Conservation (phyloP, 331 rosid species). For the Prunus yedoensis region DNA sequence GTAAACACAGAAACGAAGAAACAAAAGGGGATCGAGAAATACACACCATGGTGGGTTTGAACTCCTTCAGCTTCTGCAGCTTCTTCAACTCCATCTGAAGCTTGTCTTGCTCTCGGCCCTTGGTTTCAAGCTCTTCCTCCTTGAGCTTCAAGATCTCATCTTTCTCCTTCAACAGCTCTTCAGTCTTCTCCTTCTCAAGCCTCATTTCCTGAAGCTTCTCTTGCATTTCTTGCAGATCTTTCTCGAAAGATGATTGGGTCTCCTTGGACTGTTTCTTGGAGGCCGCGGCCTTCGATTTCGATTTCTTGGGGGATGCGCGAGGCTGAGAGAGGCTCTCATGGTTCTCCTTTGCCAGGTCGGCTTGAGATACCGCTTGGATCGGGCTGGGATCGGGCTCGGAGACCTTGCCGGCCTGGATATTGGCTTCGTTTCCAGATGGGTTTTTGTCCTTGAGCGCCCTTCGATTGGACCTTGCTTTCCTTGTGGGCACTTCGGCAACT, state of each 20-base stretch:
- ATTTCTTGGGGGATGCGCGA: slow-evolving; percentile 41
- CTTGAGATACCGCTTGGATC: not conserved
- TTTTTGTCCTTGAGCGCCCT: slow-evolving; percentile 69
- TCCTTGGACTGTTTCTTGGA: slow-evolving; percentile 51
- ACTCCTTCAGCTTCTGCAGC: slow-evolving; percentile 81
- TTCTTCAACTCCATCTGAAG: slow-evolving; percentile 77
- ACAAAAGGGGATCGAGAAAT: not conserved
- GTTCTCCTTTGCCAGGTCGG: slow-evolving; percentile 43
- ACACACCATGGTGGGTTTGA: slow-evolving; percentile 81
- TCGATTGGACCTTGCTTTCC: slow-evolving; percentile 51
- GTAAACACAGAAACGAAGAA: not conserved
- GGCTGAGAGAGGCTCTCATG: slow-evolving; percentile 44
- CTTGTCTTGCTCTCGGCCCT: slow-evolving; percentile 60
- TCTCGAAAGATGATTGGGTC: slow-evolving; percentile 44
- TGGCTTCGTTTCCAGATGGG: slow-evolving; percentile 33
- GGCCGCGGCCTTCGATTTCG: slow-evolving; percentile 30
- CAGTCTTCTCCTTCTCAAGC: slow-evolving; percentile 81
- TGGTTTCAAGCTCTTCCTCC: slow-evolving; percentile 66
- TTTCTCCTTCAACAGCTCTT: slow-evolving; percentile 68
- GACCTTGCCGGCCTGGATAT: slow-evolving; percentile 29
- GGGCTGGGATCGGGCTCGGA: slow-evolving; percentile 27
- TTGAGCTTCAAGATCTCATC: slow-evolving; percentile 68
- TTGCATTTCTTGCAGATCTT: slow-evolving; percentile 78
- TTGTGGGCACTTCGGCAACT: slow-evolving; percentile 32
- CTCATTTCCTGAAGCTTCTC: slow-evolving; percentile 56